Conservation (phyloP, 345 rosid species). For the Erysimum cheiranthoides region DNA sequence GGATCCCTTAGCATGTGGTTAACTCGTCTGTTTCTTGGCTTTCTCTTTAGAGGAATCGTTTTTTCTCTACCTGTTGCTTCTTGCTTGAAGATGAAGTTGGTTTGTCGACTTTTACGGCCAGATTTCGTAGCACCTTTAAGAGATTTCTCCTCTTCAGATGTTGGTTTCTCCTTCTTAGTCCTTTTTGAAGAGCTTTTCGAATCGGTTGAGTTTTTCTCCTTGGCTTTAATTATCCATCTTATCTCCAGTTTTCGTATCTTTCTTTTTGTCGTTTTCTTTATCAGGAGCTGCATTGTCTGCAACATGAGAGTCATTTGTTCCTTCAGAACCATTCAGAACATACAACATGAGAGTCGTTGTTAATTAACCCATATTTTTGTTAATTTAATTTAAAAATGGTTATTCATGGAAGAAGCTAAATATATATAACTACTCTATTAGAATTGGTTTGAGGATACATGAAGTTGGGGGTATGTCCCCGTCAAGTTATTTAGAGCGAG, state of each 20-base stretch:
- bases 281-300: constrained; percentile 49
- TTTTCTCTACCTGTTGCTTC: constrained; percentile 39
- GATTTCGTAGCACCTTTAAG: constrained; percentile 54
- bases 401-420: too few relatives aligned
- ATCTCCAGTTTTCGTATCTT: constrained; percentile 56
- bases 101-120: constrained; percentile 50
- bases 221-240: constrained; percentile 54
- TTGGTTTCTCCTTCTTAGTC: constrained; percentile 49
- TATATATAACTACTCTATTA: too few relatives aligned
- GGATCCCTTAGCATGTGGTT: constrained; percentile 55
- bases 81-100: constrained; percentile 51
- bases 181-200: constrained; percentile 56
- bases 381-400: too few relatives aligned
- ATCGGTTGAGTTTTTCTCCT: constrained; percentile 44
- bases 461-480: too few relatives aligned
- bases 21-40: constrained; percentile 64
- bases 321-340: constrained; percentile 54
- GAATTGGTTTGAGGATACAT: too few relatives aligned
- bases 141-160: constrained; percentile 51
- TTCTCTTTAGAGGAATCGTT: too few relatives aligned
- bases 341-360: too few relatives aligned
- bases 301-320: constrained; percentile 49
- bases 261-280: constrained; percentile 51
- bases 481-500: too few relatives aligned
- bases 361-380: too few relatives aligned